Conservation (phyloP, 352 stramenopile species). For the Phytophthora hibernalis region DNA sequence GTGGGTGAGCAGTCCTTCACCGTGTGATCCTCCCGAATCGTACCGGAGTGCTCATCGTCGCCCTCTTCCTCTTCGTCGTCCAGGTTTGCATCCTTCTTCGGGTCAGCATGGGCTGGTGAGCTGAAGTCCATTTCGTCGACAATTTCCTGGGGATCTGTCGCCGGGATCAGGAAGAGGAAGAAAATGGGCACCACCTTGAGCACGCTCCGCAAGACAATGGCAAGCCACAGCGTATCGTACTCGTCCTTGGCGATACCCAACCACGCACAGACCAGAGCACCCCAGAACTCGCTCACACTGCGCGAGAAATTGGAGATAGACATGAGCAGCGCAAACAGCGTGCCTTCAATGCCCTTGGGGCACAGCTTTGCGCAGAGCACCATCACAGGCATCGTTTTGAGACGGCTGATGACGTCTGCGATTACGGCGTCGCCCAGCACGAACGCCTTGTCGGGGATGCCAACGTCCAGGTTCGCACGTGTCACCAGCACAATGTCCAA, state of each 20-base stretch:
- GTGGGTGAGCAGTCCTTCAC: slow-evolving; percentile 47
- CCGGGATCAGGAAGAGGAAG: slow-evolving; percentile 87
- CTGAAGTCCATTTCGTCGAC: slow-evolving; percentile 76
- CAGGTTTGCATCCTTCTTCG: slow-evolving; percentile 13
- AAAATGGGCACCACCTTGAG: slow-evolving; percentile 93
- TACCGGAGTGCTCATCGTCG: slow-evolving; percentile 43
- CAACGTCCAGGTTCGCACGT: slow-evolving; percentile 90
- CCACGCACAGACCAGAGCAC: slow-evolving; percentile 88
- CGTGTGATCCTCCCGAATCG: slow-evolving; percentile 53
- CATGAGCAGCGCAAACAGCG: slow-evolving; percentile 97
- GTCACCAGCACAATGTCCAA: slow-evolving; percentile 92
- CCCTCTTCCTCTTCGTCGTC: slow-evolving; percentile 32
- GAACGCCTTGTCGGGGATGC: slow-evolving; percentile 96
- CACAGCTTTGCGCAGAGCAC: slow-evolving; percentile 96
- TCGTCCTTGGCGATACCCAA: slow-evolving; percentile 91
- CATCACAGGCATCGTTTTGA: slow-evolving; percentile 94
- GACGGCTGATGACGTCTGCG: slow-evolving; percentile 77
- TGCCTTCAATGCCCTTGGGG: slow-evolving; percentile 95
- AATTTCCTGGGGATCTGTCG: slow-evolving; percentile 78
- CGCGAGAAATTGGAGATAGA: slow-evolving; percentile 96
- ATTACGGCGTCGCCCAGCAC: slow-evolving; percentile 96
- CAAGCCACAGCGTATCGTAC: slow-evolving; percentile 93
- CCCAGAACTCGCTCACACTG: slow-evolving; percentile 94
- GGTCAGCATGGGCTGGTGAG: slow-evolving; percentile 21
- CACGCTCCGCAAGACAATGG: slow-evolving; percentile 92